Base-by-base conservation (phyloP, 768 basidiomycete species). In the Phaffia tasmanica region DNA sequence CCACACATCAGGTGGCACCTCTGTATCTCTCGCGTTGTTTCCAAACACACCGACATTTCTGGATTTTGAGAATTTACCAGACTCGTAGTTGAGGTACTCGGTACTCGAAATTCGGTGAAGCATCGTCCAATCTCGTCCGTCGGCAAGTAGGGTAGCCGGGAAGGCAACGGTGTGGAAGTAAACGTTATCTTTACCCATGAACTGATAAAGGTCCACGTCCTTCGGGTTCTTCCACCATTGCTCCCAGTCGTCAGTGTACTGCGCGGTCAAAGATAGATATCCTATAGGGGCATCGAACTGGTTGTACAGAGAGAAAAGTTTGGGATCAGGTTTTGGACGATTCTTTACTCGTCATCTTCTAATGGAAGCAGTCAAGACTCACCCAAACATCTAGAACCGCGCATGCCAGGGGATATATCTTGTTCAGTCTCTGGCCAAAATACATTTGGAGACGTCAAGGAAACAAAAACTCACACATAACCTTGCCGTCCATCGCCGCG, bases 181-280 rank as follows among this genome's bases (percentile, higher is more conserved):
- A 59, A 93, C 90, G 70, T 77, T 97, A 75, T 98, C 94, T 79
- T 99, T 99, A 74, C 95, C 95, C 95, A 99, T 99, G 81, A 99
- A 99, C 77, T 99, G 94, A 79, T 90, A 95, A 60, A 98, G 79
- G 71, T 83, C 81, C 67, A 99, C 92, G 72, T 97, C 81, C 71
- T 89, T 81, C 1, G 86, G 87, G 73, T 93, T 87, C 73, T 87
- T 84, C 95, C 95, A 99, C 95, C 95, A 99, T 75, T 84, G 81
- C 76, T 86, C 84, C 95, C 95, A 99, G 70, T 95, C 86, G 23
- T 86, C 80, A 47, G 89, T 94, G 79, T 93, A 92, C 74, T 86
- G 87, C 62, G 92, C 91, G 1, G 95, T 99, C 70, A 99, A 97
- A 77, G 93, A 95, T 3, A 88, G 85, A 76, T 99, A 99, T 66